Conservation (phyloP, 2,329 filamentous ascomycete genomes). For the Hymenoscyphus fructigenus region DNA sequence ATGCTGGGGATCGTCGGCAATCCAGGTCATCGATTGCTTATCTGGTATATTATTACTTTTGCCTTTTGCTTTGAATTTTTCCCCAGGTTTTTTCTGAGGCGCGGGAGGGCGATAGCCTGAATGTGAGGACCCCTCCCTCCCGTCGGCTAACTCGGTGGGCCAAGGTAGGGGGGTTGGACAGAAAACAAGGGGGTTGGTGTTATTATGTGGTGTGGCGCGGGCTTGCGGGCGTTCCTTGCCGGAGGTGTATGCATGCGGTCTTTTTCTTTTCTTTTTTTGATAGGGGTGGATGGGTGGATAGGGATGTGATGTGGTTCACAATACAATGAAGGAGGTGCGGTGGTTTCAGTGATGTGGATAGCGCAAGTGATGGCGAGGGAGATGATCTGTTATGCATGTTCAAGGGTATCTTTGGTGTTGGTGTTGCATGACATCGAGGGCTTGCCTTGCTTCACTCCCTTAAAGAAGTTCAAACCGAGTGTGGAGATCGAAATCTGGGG, state of each 20-base stretch:
- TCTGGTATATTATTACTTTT: conserved; percentile 5
- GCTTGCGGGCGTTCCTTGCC: conserved; percentile 9
- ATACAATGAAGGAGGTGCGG: background rate
- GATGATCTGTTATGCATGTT: conserved; percentile 12
- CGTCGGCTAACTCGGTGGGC: conserved; percentile 14
- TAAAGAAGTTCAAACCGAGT: background rate
- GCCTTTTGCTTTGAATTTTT: background rate
- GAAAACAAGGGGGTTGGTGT: background rate
- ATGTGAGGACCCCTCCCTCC: background rate
- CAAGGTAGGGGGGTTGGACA: background rate
- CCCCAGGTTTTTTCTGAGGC: background rate
- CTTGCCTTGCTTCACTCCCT: background rate
- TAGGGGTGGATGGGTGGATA: background rate
- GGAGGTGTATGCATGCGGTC: conserved; percentile 8
- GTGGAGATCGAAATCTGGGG: background rate
- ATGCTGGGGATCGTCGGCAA: background rate
- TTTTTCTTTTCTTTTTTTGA: background rate
- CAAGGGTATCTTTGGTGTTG: background rate
- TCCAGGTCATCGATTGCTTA: background rate
- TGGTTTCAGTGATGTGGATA: background rate
- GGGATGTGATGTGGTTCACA: background rate
- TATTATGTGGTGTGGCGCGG: background rate
- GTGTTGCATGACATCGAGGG: background rate
- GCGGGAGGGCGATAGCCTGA: conserved; percentile 15
- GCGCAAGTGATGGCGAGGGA: conserved; percentile 8